These are phyloP conservation scores for Saccharomycopsis schoenii DNA, from an alignment of 805 yeast species.

Conservation along the genomic window DNA sequence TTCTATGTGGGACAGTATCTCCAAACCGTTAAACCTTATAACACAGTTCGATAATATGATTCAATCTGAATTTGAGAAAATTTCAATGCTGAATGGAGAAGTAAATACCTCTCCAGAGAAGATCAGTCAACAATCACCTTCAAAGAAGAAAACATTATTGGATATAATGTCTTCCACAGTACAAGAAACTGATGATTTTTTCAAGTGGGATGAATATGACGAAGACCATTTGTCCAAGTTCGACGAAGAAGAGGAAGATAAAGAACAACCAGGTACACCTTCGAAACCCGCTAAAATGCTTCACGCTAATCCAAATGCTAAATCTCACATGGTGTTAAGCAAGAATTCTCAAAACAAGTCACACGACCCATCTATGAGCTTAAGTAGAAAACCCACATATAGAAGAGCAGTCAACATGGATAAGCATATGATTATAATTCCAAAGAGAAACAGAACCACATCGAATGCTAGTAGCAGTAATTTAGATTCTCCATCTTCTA, in stretches of 20 bases:
- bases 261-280: neutral
- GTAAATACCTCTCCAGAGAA: neutral
- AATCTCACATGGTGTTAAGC: neutral
- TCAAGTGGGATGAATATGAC: conserved; percentile 8
- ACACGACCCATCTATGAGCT: neutral
- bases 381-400: conserved; percentile 4
- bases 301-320: neutral
- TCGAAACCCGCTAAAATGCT: neutral
- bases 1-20: conserved; percentile 17
- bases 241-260: conserved; percentile 1
- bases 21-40: conserved; percentile 16
- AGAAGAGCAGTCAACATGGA: conserved; percentile 10
- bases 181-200: conserved; percentile 3
- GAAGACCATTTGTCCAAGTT: conserved; percentile 3
- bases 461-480: neutral
- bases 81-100: conserved; percentile 5
- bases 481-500: neutral
- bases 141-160: neutral
- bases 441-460: conserved; percentile 3
- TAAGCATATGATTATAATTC: conserved; percentile 15
- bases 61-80: conserved; percentile 17
- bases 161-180: neutral
- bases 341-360: neutral
- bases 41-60: conserved; percentile 17
- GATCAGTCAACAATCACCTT: neutral